Base-by-base conservation (phyloP, 2,329 filamentous ascomycete species). In the Talaromyces islandicus region DNA sequence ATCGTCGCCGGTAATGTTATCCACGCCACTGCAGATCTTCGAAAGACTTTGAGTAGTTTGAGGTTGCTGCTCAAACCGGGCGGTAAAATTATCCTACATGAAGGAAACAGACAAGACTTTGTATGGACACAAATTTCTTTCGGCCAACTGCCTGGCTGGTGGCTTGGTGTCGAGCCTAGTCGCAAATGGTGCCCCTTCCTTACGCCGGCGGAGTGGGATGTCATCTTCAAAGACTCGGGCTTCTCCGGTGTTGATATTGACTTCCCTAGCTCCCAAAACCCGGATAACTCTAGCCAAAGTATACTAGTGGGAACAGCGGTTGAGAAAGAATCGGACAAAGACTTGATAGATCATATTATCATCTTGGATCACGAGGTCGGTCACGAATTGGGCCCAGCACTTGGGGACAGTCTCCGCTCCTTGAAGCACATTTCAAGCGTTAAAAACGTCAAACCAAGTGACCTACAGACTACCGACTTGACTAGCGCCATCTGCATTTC, bases 71-170 rank as follows among this genome's bases (percentile, higher is more conserved):
- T 75, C 1, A 63, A 63, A 24, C 76, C 80, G 0, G 78, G 76
- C 1, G 81, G 81, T 0, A 75, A 77, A 41, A 66, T 84, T 0
- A 41, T 83, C 1, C 52, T 82, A 0, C 60, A 77, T 5, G 81
- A 84, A 60, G 63, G 77, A 2, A 71, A 67, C 4, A 17, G 55
- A 19, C 19, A 55, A 48, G 58, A 62, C 61, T 21, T 65, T 63
- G n/a, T 67, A 54, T 57, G 65, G 12, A 43, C 64, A 4, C 50
- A 56, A 3, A 41, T 70, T 43, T 63, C 73, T 3, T 71, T 75
- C 57, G 74, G 75, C 2, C 64, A 67, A 1, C 62, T 79, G 0
- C 68, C 73, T 0, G 75, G 76, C 0, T 79, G 75, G 77, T 78
- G 75, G 75, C 62, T 68, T 7, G 71, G 71, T 10, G 60, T 43